Evolutionary conservation across 768 basidiomycete species (phyloP).

Genomic region (Saitozyma sp.): DNA sequence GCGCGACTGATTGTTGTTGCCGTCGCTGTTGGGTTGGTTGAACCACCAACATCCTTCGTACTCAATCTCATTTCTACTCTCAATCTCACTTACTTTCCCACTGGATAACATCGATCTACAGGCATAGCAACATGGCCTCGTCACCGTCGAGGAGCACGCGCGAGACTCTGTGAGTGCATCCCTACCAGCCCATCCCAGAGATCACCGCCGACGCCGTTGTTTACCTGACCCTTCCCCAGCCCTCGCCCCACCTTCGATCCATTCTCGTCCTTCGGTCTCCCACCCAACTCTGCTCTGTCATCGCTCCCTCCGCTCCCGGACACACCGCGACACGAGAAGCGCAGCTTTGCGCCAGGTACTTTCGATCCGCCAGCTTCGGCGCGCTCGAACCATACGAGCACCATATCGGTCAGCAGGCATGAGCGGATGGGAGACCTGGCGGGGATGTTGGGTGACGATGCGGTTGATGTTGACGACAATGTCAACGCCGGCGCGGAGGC

Average conservation of each 20-base stretch:
- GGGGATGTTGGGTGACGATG: background rate
- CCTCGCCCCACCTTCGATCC: background rate
- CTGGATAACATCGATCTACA: background rate
- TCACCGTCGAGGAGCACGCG: background rate
- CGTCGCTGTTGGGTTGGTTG: no score
- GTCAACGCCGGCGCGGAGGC: background rate
- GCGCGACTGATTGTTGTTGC: no score
- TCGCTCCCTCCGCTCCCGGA: slow-evolving; percentile 32
- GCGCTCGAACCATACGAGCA: background rate
- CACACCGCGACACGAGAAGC: slow-evolving; percentile 19
- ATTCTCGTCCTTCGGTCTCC: slow-evolving; percentile 4
- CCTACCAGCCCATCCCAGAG: background rate
- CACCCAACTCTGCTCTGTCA: slow-evolving; percentile 18
- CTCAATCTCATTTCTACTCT: background rate
- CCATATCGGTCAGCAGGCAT: background rate
- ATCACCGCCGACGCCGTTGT: background rate
- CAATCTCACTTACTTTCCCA: background rate
- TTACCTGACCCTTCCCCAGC: background rate
- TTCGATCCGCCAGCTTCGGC: background rate
- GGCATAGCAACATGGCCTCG: background rate
- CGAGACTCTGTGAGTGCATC: background rate
- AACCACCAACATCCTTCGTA: background rate
- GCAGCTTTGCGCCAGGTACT: background rate
- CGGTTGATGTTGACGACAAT: background rate
- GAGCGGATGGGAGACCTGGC: background rate